phyloP scores from a whole-genome alignment of 306 rosid species.

The Alnus rubra region DNA sequence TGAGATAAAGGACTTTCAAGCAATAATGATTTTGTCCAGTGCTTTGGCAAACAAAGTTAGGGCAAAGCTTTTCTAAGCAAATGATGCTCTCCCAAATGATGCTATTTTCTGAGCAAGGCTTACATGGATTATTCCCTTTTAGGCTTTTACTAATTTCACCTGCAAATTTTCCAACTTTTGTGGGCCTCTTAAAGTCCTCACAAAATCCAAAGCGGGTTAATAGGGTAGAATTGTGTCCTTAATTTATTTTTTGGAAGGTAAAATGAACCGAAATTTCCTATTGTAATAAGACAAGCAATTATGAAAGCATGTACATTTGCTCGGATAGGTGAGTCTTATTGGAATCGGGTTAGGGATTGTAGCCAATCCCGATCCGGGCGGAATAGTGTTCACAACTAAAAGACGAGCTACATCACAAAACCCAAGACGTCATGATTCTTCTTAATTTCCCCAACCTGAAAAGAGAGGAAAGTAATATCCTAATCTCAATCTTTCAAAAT shows the following conservation, averaged over 20 bases:
- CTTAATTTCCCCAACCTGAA: constrained; percentile 5
- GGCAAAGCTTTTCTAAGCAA: too few relatives aligned
- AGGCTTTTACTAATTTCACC: constrained; percentile 14
- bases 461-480: constrained; percentile 25
- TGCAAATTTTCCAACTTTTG: constrained; percentile 29
- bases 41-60: constrained; percentile 10
- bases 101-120: constrained; percentile 32
- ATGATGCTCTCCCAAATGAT: constrained; percentile 20
- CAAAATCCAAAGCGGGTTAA: constrained; percentile 16
- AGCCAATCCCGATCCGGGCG: too few relatives aligned
- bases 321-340: too few relatives aligned
- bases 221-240: not conserved
- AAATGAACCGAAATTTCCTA: too few relatives aligned
- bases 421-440: too few relatives aligned
- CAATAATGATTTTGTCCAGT: constrained; percentile 12
- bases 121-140: constrained; percentile 30
- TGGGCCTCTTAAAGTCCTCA: constrained; percentile 31
- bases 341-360: too few relatives aligned
- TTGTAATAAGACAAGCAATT: too few relatives aligned
- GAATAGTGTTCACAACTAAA: not conserved
- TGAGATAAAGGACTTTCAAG: not conserved
- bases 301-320: too few relatives aligned
- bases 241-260: too few relatives aligned
- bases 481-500: constrained; percentile 35
- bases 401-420: not conserved